Conservation (phyloP, 1,139 yeast genomes). For the Geotrichum europaeum region DNA sequence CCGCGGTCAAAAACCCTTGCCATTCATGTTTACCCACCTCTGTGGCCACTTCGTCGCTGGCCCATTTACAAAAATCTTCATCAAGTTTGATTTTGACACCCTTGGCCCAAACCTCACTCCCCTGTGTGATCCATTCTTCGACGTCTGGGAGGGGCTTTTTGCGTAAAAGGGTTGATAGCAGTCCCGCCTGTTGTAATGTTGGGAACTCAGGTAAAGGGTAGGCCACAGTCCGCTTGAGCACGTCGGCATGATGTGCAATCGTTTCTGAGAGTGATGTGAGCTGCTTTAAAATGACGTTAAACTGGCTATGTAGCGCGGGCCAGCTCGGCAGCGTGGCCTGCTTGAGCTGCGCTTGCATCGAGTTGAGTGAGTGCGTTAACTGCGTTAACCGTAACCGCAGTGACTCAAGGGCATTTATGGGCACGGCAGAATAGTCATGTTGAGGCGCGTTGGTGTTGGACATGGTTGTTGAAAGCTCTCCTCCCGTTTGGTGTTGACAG, state of each 20-base stretch:
- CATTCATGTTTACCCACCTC: conserved; percentile 54
- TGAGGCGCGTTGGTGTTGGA: conserved; percentile 2
- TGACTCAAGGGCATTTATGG: conserved; percentile 55
- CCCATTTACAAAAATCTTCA: conserved; percentile 47
- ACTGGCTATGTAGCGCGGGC: conserved; percentile 67
- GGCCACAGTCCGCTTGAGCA: conserved; percentile 61
- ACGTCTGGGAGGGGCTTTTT: conserved; percentile 89
- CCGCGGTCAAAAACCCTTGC: conserved; percentile 52
- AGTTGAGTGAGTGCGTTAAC: conserved; percentile 35
- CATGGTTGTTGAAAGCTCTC: neutral
- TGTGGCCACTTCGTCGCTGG: conserved; percentile 47
- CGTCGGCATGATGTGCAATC: conserved; percentile 54
- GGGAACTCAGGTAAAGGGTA: conserved; percentile 84
- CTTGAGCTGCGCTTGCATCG: conserved; percentile 32
- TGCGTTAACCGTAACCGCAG: conserved; percentile 56
- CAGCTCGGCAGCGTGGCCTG: conserved; percentile 36
- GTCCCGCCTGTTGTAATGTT: conserved; percentile 71
- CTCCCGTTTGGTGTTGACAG: neutral
- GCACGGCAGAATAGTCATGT: conserved; percentile 40
- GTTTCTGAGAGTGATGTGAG: conserved; percentile 66
- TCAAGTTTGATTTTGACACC: conserved; percentile 14
- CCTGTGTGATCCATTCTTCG: conserved; percentile 71
- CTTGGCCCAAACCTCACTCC: neutral
- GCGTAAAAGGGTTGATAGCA: conserved; percentile 74
- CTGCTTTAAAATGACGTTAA: conserved; percentile 77